Evolutionary conservation across 257 asterid genomes (phyloP).

Genomic region (Solanum rostratum): DNA sequence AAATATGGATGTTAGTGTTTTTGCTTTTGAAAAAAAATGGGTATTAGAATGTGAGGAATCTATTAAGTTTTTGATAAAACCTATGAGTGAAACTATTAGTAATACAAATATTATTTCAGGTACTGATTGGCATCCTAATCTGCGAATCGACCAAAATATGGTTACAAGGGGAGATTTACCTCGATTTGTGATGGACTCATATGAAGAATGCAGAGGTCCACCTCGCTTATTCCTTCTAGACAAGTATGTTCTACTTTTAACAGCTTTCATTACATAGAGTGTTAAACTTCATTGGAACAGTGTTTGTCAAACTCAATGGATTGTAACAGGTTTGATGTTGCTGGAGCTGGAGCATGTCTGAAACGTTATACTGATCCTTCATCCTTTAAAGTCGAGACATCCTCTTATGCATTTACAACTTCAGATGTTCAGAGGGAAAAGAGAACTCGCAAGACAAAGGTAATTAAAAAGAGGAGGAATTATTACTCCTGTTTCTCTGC

Average conservation of each 20-base stretch:
- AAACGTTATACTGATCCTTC: slow-evolving; percentile 97
- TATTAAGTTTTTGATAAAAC: neutral
- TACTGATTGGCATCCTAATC: slow-evolving; percentile 78
- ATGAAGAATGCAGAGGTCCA: slow-evolving; percentile 96
- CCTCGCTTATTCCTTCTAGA: slow-evolving; percentile 94
- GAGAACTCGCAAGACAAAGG: slow-evolving; percentile 81
- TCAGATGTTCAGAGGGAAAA: slow-evolving; percentile 57
- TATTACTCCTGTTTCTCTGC: neutral
- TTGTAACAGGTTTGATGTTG: slow-evolving; percentile 75
- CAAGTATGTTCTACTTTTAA: slow-evolving; percentile 43
- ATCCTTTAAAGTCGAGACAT: slow-evolving; percentile 51
- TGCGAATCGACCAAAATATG: slow-evolving; percentile 47
- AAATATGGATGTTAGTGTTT: neutral
- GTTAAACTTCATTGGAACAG: neutral
- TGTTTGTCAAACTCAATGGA: neutral
- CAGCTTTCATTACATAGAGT: neutral
- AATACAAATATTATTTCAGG: slow-evolving; percentile 31
- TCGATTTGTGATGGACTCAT: slow-evolving; percentile 89
- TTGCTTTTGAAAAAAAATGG: neutral
- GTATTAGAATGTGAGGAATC: neutral
- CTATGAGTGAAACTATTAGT: neutral
- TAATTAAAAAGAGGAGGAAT: slow-evolving; percentile 3
- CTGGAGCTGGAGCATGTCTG: slow-evolving; percentile 96
- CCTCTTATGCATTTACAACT: slow-evolving; percentile 22
- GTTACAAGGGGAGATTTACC: slow-evolving; percentile 79